Percentiles rank a stretch among this genome's conserved stretches.
Evolutionary conservation across 495 filamentous ascomycete species (phyloP).

Genomic region (Amphirosellinia nigrospora): DNA sequence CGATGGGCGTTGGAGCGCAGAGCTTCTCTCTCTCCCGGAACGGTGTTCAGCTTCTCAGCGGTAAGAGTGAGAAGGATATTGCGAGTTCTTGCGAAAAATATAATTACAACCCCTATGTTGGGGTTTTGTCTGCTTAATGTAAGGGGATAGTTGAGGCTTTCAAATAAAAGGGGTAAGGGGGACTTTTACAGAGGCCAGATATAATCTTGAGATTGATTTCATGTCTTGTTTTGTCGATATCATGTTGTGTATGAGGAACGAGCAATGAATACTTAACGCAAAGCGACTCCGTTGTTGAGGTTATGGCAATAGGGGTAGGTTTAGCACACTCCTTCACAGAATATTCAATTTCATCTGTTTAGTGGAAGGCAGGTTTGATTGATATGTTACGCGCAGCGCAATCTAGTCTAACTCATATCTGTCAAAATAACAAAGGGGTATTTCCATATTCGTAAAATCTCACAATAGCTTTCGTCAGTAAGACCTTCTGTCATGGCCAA

Average conservation of each 20-base stretch:
- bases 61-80: conserved; percentile 57
- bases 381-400: neutral
- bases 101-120: conserved; percentile 65
- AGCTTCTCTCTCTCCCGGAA: conserved; percentile 53
- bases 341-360: neutral
- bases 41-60: conserved; percentile 50
- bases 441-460: neutral
- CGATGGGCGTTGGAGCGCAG: conserved; percentile 61
- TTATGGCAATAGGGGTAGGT: neutral
- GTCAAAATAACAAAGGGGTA: neutral
- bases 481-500: neutral
- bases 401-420: neutral
- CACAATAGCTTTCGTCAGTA: neutral
- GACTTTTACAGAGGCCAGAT: neutral
- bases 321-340: neutral
- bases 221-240: neutral
- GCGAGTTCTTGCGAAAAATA: conserved; percentile 59
- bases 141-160: neutral
- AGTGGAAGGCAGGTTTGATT: neutral
- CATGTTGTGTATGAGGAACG: neutral
- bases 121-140: conserved; percentile 26
- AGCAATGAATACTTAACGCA: neutral
- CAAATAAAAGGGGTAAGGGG: neutral
- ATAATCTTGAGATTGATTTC: neutral
- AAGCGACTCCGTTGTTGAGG: neutral